phyloP scores from a whole-genome alignment of 2,329 filamentous ascomycete species.

The Fusarium domesticum region DNA sequence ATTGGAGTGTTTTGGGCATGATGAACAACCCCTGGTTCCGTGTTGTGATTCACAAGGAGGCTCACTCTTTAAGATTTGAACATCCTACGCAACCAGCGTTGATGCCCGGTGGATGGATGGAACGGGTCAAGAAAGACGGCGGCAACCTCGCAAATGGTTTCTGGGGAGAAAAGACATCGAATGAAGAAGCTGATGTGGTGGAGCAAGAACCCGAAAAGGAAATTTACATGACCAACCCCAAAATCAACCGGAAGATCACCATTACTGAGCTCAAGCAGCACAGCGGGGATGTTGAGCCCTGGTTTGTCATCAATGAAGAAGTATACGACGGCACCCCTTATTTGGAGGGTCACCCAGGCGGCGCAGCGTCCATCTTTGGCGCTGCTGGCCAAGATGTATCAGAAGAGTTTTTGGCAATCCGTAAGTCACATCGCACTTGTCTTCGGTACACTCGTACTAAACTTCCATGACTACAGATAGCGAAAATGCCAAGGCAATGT shows the following conservation, averaged over 20 bases:
- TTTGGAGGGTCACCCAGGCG: conserved; percentile 79
- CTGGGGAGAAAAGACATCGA: conserved; percentile 73
- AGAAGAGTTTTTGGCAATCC: conserved; percentile 89
- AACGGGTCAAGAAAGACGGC: conserved; percentile 77
- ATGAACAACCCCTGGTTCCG: conserved; percentile 98
- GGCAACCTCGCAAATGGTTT: conserved; percentile 77
- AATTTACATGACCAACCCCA: conserved; percentile 73
- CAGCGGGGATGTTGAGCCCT: conserved; percentile 62
- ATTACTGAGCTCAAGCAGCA: conserved; percentile 71
- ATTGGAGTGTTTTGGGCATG: conserved; percentile 94
- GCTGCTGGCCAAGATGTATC: conserved; percentile 79
- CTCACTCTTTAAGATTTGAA: conserved; percentile 66
- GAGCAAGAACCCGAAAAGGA: conserved; percentile 56
- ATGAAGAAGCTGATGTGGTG: conserved; percentile 42
- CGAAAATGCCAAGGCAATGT: conserved; percentile 89
- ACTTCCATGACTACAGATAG: conserved; percentile 57
- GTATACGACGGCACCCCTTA: conserved; percentile 86
- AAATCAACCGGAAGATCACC: conserved; percentile 59
- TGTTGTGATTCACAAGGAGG: conserved; percentile 70
- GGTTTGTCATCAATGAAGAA: conserved; percentile 86
- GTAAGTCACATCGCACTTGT: conserved; percentile 50
- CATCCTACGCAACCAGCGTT: conserved; percentile 82
- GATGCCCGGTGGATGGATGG: conserved; percentile 88
- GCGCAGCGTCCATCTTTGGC: conserved; percentile 77
- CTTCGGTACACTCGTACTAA: conserved; percentile 7